Evolutionary conservation across 1,139 yeast species (phyloP).

Genomic region (Kodamaea alishanica): DNA sequence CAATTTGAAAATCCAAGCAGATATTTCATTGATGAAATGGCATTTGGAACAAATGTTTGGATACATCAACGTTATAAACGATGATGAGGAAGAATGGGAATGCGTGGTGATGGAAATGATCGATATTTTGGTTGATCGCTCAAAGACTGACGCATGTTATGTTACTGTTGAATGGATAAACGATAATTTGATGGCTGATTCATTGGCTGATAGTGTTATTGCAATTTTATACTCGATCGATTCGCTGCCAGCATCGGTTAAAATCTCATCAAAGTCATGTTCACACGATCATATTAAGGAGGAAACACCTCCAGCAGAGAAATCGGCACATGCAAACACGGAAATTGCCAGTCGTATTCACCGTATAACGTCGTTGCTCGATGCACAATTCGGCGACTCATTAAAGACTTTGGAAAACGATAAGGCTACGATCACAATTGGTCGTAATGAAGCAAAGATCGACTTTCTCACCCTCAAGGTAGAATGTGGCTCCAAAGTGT

Average conservation of each 20-base stretch:
- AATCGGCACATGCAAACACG: conserved; percentile 31
- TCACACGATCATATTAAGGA: conserved; percentile 36
- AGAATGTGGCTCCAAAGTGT: conserved; percentile 71
- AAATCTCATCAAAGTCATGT: conserved; percentile 64
- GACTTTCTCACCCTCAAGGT: conserved; percentile 64
- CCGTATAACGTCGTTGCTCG: conserved; percentile 60
- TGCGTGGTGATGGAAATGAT: conserved; percentile 47
- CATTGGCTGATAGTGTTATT: conserved; percentile 90
- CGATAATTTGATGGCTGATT: conserved; percentile 76
- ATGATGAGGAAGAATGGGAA: conserved; percentile 56
- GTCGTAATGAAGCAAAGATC: conserved; percentile 68
- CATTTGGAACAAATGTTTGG: conserved; percentile 97
- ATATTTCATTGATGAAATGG: conserved; percentile 76
- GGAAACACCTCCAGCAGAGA: conserved; percentile 15
- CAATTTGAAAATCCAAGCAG: conserved; percentile 73
- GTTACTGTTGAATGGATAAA: conserved; percentile 88
- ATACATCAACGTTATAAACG: conserved; percentile 60
- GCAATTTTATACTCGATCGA: conserved; percentile 90
- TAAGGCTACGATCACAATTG: conserved; percentile 61
- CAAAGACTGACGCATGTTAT: conserved; percentile 32
- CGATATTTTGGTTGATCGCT: conserved; percentile 44
- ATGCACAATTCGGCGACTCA: conserved; percentile 87
- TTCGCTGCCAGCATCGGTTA: conserved; percentile 92
- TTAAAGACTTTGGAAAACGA: conserved; percentile 40
- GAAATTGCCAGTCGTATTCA: conserved; percentile 53